phyloP scores from a whole-genome alignment of 2,329 filamentous ascomycete genomes.

The Grosmannia clavigera region DNA sequence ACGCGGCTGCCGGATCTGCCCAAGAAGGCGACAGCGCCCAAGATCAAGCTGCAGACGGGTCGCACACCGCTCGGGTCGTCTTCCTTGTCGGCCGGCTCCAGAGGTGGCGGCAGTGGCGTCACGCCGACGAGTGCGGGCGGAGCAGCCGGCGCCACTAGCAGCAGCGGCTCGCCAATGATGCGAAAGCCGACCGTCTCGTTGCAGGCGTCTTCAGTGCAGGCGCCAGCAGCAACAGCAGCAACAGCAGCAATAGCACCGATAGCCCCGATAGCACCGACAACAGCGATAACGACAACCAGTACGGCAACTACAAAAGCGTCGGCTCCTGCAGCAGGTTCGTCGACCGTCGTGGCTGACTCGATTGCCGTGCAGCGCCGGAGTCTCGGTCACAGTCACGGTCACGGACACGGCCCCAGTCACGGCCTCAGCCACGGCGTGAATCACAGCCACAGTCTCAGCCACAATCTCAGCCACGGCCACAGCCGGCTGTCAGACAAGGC shows the following conservation, averaged over 20 bases:
- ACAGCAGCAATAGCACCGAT: slow-evolving; percentile 9
- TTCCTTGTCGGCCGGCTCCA: not conserved
- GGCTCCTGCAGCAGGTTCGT: not conserved
- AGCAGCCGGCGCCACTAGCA: not conserved
- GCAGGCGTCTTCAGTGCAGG: not conserved
- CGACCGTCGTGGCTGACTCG: slow-evolving; percentile 9
- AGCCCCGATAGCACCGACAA: slow-evolving; percentile 1
- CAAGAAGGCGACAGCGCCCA: slow-evolving; percentile 7
- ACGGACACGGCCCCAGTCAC: not conserved
- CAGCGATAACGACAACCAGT: not conserved
- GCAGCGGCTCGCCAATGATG: slow-evolving; percentile 4
- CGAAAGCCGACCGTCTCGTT: slow-evolving; percentile 15
- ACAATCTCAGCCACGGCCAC: not conserved
- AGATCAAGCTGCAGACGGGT: slow-evolving; percentile 13
- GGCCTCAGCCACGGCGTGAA: not conserved
- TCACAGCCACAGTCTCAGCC: not conserved
- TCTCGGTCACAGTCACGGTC: not conserved
- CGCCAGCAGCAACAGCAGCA: not conserved
- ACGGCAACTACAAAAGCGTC: slow-evolving; percentile 1
- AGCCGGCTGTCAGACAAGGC: no score
- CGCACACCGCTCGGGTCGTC: slow-evolving; percentile 2
- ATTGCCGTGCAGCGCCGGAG: slow-evolving; percentile 8
- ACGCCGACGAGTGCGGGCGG: not conserved
- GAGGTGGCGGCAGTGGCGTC: not conserved
- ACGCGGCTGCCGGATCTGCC: slow-evolving; percentile 7